phyloP scores from a whole-genome alignment of 768 basidiomycete species.

The Holtermannia corniformis region DNA sequence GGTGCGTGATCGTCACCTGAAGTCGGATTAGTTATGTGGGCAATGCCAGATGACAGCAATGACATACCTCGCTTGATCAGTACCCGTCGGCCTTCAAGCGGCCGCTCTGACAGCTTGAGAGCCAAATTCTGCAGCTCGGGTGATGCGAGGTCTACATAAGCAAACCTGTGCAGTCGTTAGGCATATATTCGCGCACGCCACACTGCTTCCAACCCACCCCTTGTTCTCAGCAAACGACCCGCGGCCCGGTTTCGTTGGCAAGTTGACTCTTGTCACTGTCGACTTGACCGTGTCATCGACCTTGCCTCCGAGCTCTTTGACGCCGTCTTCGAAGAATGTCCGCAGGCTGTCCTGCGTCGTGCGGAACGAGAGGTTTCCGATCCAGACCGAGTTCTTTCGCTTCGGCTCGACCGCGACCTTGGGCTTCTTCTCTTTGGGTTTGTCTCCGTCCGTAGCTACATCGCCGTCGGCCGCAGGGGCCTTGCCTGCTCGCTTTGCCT shows the following conservation, averaged over 20 bases:
- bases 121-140: constrained; percentile 64
- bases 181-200: not conserved
- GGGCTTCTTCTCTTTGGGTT: constrained; percentile 45
- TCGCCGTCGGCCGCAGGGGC: not conserved
- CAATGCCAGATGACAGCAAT: constrained; percentile 3
- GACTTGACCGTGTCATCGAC: constrained; percentile 6
- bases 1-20: constrained; percentile 63
- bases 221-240: constrained; percentile 29
- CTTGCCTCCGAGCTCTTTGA: constrained; percentile 17
- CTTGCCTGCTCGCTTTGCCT: constrained; percentile 22
- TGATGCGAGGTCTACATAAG: constrained; percentile 87
- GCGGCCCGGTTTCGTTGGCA: constrained; percentile 62
- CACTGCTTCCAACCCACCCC: constrained; percentile 14
- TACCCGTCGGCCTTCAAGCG: constrained; percentile 71
- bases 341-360: constrained; percentile 67
- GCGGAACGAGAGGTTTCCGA: constrained; percentile 86
- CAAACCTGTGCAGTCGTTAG: constrained; percentile 54
- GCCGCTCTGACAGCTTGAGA: constrained; percentile 69
- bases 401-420: constrained; percentile 42
- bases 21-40: constrained; percentile 5
- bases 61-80: constrained; percentile 83
- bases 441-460: constrained; percentile 11
- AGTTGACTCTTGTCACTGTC: constrained; percentile 45
- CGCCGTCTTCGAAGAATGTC: constrained; percentile 25
- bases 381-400: constrained; percentile 84